These are phyloP conservation scores for Hygrophoropsis aurantiaca DNA, from an alignment of 768 basidiomycete genomes.

Conservation along the genomic window DNA sequence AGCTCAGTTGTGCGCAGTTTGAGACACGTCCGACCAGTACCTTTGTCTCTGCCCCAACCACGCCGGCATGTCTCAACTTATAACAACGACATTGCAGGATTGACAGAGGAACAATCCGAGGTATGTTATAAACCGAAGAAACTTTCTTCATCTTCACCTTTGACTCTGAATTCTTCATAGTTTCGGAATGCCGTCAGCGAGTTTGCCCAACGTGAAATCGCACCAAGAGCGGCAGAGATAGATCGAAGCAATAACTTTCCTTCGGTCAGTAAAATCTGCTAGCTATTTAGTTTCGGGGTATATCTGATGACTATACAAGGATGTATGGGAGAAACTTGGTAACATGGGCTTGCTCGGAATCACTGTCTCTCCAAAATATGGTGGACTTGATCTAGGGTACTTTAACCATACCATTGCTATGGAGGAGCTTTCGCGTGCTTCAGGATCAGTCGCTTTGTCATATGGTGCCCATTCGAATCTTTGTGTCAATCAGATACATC, in stretches of 20 bases:
- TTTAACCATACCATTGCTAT: conserved; percentile 88
- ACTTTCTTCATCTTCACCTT: not conserved
- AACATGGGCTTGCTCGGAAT: conserved; percentile 90
- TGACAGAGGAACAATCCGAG: conserved; percentile 79
- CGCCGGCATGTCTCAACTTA: conserved; percentile 55
- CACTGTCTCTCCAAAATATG: conserved; percentile 77
- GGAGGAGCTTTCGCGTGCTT: conserved; percentile 90
- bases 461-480: conserved; percentile 93
- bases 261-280: conserved; percentile 41
- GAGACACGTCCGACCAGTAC: conserved; percentile 1
- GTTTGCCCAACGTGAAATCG: conserved; percentile 82
- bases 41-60: not conserved
- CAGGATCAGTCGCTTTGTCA: conserved; percentile 89
- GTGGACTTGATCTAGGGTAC: conserved; percentile 84
- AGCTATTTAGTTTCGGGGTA: conserved; percentile 2
- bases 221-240: conserved; percentile 82
- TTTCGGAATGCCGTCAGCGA: conserved; percentile 77
- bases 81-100: conserved; percentile 69
- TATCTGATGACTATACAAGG: conserved; percentile 41
- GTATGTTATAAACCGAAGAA: conserved; percentile 36
- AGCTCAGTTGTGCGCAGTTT: conserved; percentile 10
- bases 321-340: conserved; percentile 87
- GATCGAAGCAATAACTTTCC: conserved; percentile 87
- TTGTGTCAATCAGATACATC: conserved; percentile 82
- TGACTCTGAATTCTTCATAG: conserved; percentile 36